Evolutionary conservation across 805 yeast species (phyloP).

Genomic region (Saccharomycopsis selenospora): DNA sequence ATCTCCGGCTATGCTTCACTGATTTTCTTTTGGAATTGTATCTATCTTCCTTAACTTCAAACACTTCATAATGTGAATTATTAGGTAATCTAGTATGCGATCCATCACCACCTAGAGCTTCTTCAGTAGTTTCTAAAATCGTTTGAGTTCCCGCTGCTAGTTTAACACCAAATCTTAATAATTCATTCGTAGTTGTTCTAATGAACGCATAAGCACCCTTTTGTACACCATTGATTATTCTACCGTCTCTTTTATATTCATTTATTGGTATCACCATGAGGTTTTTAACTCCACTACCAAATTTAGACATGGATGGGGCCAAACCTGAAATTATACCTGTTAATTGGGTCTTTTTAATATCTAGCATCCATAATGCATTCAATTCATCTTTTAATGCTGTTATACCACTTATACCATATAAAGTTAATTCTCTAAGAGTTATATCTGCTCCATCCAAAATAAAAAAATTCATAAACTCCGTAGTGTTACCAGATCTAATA

Average conservation of each 20-base stretch:
- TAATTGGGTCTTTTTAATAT: conserved; percentile 73
- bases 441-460: conserved; percentile 80
- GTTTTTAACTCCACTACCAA: conserved; percentile 73
- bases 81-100: conserved; percentile 36
- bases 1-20: too few relatives aligned
- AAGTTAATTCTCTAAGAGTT: conserved; percentile 47
- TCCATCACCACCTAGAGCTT: conserved; percentile 69
- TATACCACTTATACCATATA: conserved; percentile 76
- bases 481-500: conserved; percentile 74
- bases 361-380: conserved; percentile 79
- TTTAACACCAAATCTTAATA: conserved; percentile 75
- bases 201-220: conserved; percentile 71
- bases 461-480: conserved; percentile 84
- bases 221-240: conserved; percentile 60
- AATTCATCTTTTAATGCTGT: conserved; percentile 48
- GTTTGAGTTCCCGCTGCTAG: conserved; percentile 85
- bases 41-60: not conserved
- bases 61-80: conserved; percentile 17
- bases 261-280: conserved; percentile 64
- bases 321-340: conserved; percentile 78
- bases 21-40: not conserved
- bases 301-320: conserved; percentile 71
- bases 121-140: conserved; percentile 72
- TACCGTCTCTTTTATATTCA: conserved; percentile 69
- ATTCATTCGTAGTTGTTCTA: conserved; percentile 70